These are phyloP conservation scores for Verticillium zaregamsianum DNA, from an alignment of 2,329 filamentous ascomycete genomes.

Conservation along the genomic window DNA sequence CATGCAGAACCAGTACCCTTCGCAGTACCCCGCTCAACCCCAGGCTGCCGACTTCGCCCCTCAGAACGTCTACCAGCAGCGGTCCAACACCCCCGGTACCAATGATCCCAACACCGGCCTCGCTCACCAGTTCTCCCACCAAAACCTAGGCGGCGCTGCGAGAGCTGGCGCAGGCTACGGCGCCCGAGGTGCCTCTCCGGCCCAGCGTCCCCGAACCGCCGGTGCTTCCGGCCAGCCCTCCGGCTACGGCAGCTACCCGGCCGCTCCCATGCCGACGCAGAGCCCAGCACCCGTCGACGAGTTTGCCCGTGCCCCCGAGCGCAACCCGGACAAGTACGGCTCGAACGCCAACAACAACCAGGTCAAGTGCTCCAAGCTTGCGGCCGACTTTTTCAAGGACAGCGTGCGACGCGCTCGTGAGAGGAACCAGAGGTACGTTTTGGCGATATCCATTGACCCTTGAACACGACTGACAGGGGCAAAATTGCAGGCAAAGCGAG, in stretches of 20 bases:
- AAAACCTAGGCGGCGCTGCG: constrained; percentile 76
- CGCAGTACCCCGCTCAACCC: constrained; percentile 34
- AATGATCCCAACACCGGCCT: constrained; percentile 88
- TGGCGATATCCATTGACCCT: neutral
- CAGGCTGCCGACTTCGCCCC: constrained; percentile 46
- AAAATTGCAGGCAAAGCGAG: constrained; percentile 72
- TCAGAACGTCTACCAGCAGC: constrained; percentile 44
- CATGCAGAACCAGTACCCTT: constrained; percentile 53
- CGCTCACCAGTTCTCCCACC: constrained; percentile 94
- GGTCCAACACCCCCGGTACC: constrained; percentile 54
- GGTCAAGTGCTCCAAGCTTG: constrained; percentile 65
- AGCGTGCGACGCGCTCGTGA: constrained; percentile 95
- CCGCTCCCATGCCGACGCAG: constrained; percentile 60
- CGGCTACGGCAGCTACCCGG: constrained; percentile 63
- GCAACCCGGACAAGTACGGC: constrained; percentile 78
- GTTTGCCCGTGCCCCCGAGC: constrained; percentile 74
- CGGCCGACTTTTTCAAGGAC: constrained; percentile 96
- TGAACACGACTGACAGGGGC: neutral
- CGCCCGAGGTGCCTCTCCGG: constrained; percentile 62
- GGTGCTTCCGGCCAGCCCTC: constrained; percentile 62
- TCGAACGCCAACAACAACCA: constrained; percentile 63
- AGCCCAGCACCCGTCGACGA: constrained; percentile 60
- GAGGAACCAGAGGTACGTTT: constrained; percentile 79
- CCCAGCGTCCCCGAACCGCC: constrained; percentile 78
- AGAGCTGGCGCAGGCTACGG: constrained; percentile 63